Conservation (phyloP, 2,329 filamentous ascomycete genomes). For the Ceratocystis cacaofunesta region DNA sequence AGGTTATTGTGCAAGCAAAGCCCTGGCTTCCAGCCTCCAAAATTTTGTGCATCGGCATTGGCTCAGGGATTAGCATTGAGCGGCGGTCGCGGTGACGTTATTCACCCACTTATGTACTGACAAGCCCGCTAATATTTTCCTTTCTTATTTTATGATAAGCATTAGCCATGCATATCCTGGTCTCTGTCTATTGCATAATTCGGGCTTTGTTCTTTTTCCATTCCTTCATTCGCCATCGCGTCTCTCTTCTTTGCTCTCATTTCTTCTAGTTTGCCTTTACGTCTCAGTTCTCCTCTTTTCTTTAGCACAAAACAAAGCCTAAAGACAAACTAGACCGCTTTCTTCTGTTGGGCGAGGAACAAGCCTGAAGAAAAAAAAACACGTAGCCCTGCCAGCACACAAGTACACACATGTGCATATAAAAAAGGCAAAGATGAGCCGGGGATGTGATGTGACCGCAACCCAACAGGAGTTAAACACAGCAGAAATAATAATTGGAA, state of each 20-base stretch:
- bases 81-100: too few relatives aligned
- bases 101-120: too few relatives aligned
- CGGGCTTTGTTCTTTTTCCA: not conserved
- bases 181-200: not conserved
- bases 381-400: conserved; percentile 1
- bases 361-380: not conserved
- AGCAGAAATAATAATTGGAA: too few relatives aligned
- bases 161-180: not conserved
- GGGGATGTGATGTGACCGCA: not conserved
- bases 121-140: too few relatives aligned
- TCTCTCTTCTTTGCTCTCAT: not conserved
- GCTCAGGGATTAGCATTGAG: not conserved
- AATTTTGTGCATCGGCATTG: not conserved
- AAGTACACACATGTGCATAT: not conserved
- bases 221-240: not conserved
- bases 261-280: not conserved
- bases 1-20: not conserved
- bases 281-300: too few relatives aligned
- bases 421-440: not conserved
- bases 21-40: not conserved
- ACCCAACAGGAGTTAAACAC: not conserved
- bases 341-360: not conserved
- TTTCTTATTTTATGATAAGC: not conserved
- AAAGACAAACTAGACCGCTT: not conserved
- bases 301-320: too few relatives aligned